Conservation (phyloP, 129 eudicot genomes). For the Escallonia rubra region DNA sequence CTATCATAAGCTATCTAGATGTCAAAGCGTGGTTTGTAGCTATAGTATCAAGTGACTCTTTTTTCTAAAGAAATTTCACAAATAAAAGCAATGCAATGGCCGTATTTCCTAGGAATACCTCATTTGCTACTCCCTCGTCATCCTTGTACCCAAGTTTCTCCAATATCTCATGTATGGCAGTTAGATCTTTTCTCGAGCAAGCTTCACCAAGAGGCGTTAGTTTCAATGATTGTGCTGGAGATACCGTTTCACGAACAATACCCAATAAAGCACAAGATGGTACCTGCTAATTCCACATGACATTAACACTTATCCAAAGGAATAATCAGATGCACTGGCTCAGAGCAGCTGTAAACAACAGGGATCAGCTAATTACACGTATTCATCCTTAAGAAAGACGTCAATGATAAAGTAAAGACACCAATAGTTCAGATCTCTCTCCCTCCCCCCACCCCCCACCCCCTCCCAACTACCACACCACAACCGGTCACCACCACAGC, state of each 20-base stretch:
- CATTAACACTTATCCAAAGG: not conserved
- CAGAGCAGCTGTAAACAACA: not conserved
- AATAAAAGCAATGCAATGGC: not conserved
- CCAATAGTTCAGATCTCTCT: too few species aligned
- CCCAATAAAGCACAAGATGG: constrained; percentile 63
- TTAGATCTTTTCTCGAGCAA: constrained; percentile 64
- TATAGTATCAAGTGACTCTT: too few species aligned
- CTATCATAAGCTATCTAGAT: too few species aligned
- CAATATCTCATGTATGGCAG: constrained; percentile 69
- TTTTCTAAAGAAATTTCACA: too few species aligned
- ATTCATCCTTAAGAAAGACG: too few species aligned
- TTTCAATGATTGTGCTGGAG: constrained; percentile 9
- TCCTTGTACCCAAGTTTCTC: constrained; percentile 65
- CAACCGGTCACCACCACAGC: too few species aligned
- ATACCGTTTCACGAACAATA: constrained; percentile 34
- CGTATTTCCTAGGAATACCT: constrained; percentile 25
- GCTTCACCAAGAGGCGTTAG: constrained; percentile 69
- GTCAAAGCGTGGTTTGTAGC: too few species aligned
- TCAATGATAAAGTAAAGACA: too few species aligned
- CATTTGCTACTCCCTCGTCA: constrained; percentile 56
- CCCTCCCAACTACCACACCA: too few species aligned
- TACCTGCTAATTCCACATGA: constrained; percentile 37
- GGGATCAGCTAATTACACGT: not conserved
- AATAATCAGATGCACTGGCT: not conserved
- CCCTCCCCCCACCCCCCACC: too few species aligned